These are phyloP conservation scores for Mentha longifolia DNA, from an alignment of 257 asterid species.

Conservation along the genomic window DNA sequence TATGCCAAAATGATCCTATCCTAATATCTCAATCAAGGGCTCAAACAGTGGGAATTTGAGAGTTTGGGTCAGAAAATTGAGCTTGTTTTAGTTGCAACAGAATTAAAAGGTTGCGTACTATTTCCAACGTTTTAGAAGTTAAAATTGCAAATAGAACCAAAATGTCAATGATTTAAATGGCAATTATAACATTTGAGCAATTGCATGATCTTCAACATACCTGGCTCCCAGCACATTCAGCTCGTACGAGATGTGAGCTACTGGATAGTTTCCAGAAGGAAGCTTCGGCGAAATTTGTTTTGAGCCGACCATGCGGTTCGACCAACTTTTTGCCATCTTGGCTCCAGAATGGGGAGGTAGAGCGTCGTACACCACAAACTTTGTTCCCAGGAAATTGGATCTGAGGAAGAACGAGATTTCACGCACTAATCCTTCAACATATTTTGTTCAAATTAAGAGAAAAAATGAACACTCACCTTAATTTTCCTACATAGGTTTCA, in stretches of 20 bases:
- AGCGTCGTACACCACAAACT: constrained; percentile 77
- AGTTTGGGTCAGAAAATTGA: too few relatives aligned
- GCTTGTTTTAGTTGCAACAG: too few relatives aligned
- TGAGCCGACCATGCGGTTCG: constrained; percentile 57
- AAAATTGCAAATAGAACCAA: too few relatives aligned
- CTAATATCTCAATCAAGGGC: too few relatives aligned
- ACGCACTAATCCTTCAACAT: constrained; percentile 12
- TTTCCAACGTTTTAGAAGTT: too few relatives aligned
- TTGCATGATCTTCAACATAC: constrained; percentile 42
- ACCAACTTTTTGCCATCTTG: constrained; percentile 63
- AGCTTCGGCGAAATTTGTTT: constrained; percentile 59
- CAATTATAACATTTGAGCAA: neutral
- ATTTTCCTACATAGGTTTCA: constrained; percentile 68
- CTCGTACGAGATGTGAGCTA: constrained; percentile 83
- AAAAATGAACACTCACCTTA: constrained; percentile 57
- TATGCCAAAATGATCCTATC: too few relatives aligned
- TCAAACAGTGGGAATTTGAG: too few relatives aligned
- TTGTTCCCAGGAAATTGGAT: constrained; percentile 86
- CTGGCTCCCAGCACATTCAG: constrained; percentile 83
- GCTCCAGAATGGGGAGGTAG: constrained; percentile 63
- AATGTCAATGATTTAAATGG: too few relatives aligned
- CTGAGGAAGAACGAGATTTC: constrained; percentile 41
- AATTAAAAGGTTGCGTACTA: too few relatives aligned
- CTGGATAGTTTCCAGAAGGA: constrained; percentile 67
- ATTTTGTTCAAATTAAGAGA: neutral